phyloP scores from a whole-genome alignment of 1,284 basidiomycete species.

The Fomes fomentarius region DNA sequence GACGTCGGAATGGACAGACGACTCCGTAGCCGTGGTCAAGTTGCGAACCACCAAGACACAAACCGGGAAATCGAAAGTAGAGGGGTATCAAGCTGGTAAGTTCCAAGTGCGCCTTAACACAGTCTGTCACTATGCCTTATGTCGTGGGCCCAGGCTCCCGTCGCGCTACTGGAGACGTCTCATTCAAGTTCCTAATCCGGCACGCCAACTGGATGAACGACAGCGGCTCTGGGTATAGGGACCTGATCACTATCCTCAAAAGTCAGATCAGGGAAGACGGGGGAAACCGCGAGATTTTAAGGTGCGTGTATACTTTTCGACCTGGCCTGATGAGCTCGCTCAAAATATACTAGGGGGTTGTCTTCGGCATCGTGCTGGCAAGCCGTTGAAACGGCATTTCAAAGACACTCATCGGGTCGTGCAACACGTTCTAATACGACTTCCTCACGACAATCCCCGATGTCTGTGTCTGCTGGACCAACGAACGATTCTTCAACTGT shows the following conservation, averaged over 20 bases:
- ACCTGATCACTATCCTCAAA: conserved; percentile 8
- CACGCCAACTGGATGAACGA: conserved; percentile 16
- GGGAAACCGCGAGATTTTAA: background rate
- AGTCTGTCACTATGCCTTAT: no score
- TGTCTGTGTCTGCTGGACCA: conserved; percentile 3
- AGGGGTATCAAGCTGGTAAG: no score
- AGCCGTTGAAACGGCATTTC: no score
- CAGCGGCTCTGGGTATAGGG: conserved; percentile 3
- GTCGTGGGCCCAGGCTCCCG: conserved; percentile 10
- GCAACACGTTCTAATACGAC: background rate
- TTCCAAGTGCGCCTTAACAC: no score
- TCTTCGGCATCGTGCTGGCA: no score
- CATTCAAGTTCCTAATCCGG: conserved; percentile 18
- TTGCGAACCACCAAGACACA: background rate
- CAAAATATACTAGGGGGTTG: no score
- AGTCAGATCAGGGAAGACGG: conserved; percentile 2
- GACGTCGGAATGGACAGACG: background rate
- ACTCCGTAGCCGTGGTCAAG: conserved; percentile 1
- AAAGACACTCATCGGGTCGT: no score
- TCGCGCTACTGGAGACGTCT: conserved; percentile 5
- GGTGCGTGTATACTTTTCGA: background rate
- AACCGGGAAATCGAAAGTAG: no score
- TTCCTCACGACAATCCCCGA: background rate
- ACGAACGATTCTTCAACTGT: background rate
- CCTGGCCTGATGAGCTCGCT: no score